These are phyloP conservation scores for Eremomyces bilateralis DNA, from an alignment of 495 filamentous ascomycete species.

Conservation along the genomic window DNA sequence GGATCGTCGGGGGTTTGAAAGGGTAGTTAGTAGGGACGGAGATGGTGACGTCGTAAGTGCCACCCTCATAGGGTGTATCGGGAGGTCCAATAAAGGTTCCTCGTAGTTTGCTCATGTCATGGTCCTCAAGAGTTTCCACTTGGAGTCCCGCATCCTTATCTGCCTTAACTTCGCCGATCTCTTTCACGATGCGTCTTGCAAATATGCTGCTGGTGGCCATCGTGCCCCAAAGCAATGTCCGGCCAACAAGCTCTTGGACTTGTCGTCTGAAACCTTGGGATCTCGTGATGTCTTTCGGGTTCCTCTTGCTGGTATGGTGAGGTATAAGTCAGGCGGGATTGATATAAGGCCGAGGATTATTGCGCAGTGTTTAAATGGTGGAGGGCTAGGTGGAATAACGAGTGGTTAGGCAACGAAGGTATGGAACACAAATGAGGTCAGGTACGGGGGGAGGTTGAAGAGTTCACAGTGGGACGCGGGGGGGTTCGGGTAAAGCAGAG, in stretches of 20 bases:
- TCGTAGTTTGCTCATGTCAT: conserved; percentile 65
- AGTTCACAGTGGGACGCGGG: no score
- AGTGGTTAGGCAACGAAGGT: conserved; percentile 1
- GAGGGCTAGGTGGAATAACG: no score
- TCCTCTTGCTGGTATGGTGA: conserved; percentile 13
- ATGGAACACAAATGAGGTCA: not conserved
- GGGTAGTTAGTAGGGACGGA: conserved; percentile 76
- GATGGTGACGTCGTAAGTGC: conserved; percentile 65
- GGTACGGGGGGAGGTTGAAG: not conserved
- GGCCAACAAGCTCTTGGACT: no score
- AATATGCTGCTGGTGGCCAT: conserved; percentile 52
- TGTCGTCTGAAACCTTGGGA: not conserved
- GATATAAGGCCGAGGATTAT: no score
- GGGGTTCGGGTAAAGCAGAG: no score
- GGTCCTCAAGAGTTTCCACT: conserved; percentile 35
- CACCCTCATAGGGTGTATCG: conserved; percentile 85
- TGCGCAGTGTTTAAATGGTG: conserved; percentile 4
- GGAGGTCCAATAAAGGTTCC: conserved; percentile 76
- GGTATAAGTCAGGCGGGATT: no score
- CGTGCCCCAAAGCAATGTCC: no score
- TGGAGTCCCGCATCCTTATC: conserved; percentile 57
- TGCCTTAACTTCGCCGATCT: conserved; percentile 65
- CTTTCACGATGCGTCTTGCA: conserved; percentile 70
- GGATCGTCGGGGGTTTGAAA: conserved; percentile 81
- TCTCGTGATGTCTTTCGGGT: not conserved